Evolutionary conservation across 2,329 filamentous ascomycete species (phyloP).

Genomic region (Cladosporium sp.): DNA sequence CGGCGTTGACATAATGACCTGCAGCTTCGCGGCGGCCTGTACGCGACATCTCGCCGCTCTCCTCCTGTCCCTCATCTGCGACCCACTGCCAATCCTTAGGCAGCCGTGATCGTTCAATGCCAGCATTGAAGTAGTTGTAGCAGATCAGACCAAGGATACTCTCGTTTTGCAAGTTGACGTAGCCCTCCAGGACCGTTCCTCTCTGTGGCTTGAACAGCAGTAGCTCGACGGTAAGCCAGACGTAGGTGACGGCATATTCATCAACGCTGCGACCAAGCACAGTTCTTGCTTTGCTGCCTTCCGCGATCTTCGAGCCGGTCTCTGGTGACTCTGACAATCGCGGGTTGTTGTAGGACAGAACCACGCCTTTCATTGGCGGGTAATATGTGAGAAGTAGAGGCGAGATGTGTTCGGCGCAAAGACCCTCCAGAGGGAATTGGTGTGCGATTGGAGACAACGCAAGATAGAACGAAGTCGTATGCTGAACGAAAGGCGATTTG

Average conservation of each 20-base stretch:
- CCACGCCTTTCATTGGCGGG: conserved; percentile 68
- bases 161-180: conserved; percentile 81
- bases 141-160: conserved; percentile 87
- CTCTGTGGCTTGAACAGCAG: conserved; percentile 76
- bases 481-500: conserved; percentile 70
- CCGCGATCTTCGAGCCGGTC: conserved; percentile 8
- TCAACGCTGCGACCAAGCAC: conserved; percentile 56
- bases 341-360: conserved; percentile 71
- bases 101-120: conserved; percentile 73
- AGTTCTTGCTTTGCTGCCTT: conserved; percentile 7
- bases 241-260: conserved; percentile 83
- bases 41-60: conserved; percentile 43
- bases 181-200: conserved; percentile 74
- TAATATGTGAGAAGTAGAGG: conserved; percentile 77
- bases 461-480: conserved; percentile 79
- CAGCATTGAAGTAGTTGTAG: conserved; percentile 86
- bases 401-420: conserved; percentile 72
- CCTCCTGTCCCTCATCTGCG: conserved; percentile 48
- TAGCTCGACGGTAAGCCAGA: conserved; percentile 86
- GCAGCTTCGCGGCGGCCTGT: conserved; percentile 13
- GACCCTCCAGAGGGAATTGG: conserved; percentile 66
- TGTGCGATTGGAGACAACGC: conserved; percentile 71
- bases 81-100: conserved; percentile 81
- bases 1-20: conserved; percentile 74
- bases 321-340: conserved; percentile 56